Evolutionary conservation across 2,329 filamentous ascomycete genomes (phyloP), one percentile per base, ranked within the genome.

Genomic region (Hortaea sp.): DNA sequence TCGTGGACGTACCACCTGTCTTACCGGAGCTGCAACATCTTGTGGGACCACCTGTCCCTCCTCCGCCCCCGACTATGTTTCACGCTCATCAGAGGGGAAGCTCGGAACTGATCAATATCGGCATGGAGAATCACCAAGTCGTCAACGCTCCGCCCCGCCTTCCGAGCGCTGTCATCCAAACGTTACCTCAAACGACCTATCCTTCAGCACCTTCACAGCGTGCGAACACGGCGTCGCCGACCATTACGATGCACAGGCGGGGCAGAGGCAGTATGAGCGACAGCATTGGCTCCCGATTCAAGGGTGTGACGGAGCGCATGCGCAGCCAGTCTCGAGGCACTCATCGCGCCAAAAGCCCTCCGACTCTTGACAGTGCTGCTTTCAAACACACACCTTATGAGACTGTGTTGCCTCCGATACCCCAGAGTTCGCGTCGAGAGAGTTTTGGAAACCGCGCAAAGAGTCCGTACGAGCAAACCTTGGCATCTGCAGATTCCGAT

Each of bases 21-120:
- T 68, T 82, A 12, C 75, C 78, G 5, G 76, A 82, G 56, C 69
- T 82, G 7, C 77, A 80, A 56, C 79, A 82, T 59, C 66, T 82
- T 11, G 73, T 71, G 27, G 67, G 63, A 7, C 75, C 76, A 7
- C 75, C 76, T 1, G 61, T 64, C 7, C 65, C 65, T 9, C 63
- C 64, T 30, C 65, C 65, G 1, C 63, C 63, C n/a, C 64, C 65
- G 29, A 54, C 57, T 12, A 60, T 63, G 45, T 57, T 54, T 30
- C 69, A 41, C 42, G 49, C 47, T 20, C 47, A 41, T 43, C 53
- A 49, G 41, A 49, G 51, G 41, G 47, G 48, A 35, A 20, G 20
- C 20, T 54, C 57, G 5, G 59, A 58, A 45, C 44, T 61, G n/a
- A 59, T 73, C 56, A 69, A 69, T 46, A 71, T 73, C 47, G 67